Conservation (phyloP, 371 early-diverging fungal species). For the Mortierella sp. region DNA sequence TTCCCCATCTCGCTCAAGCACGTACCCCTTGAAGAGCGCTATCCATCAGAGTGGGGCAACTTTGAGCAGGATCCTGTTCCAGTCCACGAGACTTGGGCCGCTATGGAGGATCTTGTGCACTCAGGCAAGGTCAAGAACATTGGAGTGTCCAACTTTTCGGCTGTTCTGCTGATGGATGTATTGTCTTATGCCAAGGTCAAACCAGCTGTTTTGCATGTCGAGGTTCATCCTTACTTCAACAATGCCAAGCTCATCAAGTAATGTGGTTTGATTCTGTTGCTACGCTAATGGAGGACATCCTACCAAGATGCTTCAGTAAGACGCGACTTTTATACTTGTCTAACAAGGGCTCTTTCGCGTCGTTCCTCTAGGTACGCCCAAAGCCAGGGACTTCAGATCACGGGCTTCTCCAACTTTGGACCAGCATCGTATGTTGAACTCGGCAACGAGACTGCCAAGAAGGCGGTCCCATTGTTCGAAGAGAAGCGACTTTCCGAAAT, state of each 20-base stretch:
- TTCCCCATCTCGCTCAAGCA: constrained; percentile 66
- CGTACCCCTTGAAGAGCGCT: constrained; percentile 39
- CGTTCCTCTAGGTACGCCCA: constrained; percentile 47
- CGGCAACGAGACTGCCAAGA: constrained; percentile 42
- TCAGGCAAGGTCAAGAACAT: constrained; percentile 61
- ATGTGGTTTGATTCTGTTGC: constrained; percentile 5
- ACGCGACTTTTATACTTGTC: too few relatives aligned
- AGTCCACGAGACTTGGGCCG: constrained; percentile 58
- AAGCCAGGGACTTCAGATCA: constrained; percentile 62
- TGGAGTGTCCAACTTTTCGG: constrained; percentile 71
- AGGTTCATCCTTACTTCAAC: constrained; percentile 75
- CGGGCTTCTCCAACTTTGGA: constrained; percentile 73
- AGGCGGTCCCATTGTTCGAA: constrained; percentile 47
- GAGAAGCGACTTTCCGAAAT: constrained; percentile 47
- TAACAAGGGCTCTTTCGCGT: too few relatives aligned
- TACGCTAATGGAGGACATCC: too few relatives aligned
- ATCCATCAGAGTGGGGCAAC: constrained; percentile 54
- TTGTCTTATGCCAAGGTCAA: constrained; percentile 61
- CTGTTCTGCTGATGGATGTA: constrained; percentile 60
- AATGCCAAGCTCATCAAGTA: constrained; percentile 63
- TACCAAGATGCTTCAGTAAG: too few relatives aligned
- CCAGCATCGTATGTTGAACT: constrained; percentile 66
- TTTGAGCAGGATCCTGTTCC: constrained; percentile 47
- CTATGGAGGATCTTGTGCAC: constrained; percentile 59
- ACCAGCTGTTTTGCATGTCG: constrained; percentile 69